phyloP scores from a whole-genome alignment of 208 protist species.

The Crithidia brevicula region DNA sequence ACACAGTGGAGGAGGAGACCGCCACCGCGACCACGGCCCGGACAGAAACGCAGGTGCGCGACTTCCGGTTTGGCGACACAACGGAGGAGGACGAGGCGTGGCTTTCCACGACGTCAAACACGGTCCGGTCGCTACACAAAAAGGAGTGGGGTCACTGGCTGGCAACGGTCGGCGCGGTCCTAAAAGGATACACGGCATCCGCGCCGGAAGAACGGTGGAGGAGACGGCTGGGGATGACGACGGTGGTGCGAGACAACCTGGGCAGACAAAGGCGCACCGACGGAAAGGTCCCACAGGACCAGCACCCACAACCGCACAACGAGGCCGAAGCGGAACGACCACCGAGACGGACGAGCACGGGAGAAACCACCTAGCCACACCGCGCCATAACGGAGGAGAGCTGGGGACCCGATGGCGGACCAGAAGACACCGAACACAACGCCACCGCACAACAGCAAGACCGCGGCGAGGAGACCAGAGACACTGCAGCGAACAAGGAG shows the following conservation, averaged over 20 bases:
- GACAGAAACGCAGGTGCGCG: no score
- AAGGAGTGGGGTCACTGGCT: slow-evolving; percentile 21
- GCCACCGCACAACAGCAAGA: neutral
- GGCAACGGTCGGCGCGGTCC: slow-evolving; percentile 9
- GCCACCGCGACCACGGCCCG: no score
- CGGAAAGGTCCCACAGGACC: neutral
- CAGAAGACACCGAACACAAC: neutral
- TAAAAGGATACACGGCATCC: slow-evolving; percentile 24
- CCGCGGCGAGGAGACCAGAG: neutral
- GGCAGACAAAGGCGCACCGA: neutral
- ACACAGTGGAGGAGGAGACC: no score
- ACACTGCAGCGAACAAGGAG: neutral
- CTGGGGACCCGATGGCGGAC: neutral
- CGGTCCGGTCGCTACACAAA: slow-evolving; percentile 3
- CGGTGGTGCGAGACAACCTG: slow-evolving; percentile 22
- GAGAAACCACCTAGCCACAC: neutral
- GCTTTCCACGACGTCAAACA: neutral
- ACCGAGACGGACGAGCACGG: no score
- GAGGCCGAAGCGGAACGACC: neutral
- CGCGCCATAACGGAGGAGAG: neutral
- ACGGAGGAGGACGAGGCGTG: neutral
- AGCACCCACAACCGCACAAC: neutral
- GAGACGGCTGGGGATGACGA: slow-evolving; percentile 10
- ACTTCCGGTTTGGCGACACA: neutral
- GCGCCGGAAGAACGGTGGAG: slow-evolving; percentile 1